These are phyloP conservation scores for Tritrichomonas musculus DNA, from an alignment of 208 protist species.

Conservation along the genomic window DNA sequence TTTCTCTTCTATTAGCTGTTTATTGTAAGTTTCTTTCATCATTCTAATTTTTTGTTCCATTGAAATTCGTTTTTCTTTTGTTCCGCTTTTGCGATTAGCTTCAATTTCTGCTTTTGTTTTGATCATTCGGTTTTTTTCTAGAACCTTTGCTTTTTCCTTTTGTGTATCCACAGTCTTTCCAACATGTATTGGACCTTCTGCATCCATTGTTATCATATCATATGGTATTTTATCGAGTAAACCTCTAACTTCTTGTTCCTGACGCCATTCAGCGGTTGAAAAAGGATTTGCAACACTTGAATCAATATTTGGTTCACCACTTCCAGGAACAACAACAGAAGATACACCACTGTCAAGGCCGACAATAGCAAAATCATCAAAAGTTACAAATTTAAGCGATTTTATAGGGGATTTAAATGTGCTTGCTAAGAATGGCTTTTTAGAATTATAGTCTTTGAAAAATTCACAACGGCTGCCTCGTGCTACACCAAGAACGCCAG, in stretches of 20 bases:
- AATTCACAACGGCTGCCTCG: neutral
- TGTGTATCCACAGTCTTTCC: neutral
- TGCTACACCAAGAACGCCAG: neutral
- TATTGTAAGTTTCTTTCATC: constrained; percentile 29
- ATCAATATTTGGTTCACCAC: constrained; percentile 2
- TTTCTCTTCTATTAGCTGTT: neutral
- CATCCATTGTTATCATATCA: neutral
- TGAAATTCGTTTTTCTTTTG: neutral
- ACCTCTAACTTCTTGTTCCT: constrained; percentile 9
- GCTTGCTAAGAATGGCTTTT: neutral
- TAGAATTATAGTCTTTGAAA: neutral
- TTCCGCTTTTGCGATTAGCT: neutral
- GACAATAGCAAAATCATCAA: constrained; percentile 22
- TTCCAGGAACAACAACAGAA: neutral
- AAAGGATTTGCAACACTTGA: constrained; percentile 10
- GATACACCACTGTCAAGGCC: neutral
- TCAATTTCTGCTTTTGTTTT: neutral
- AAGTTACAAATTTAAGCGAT: neutral
- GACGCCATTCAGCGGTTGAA: neutral
- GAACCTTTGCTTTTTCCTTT: neutral
- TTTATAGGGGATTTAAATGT: neutral
- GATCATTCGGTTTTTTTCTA: constrained; percentile 10
- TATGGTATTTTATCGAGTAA: neutral
- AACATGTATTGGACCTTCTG: neutral
- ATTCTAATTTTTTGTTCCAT: constrained; percentile 2